A percentile compares a stretch with the other conserved stretches of the same genome.
These are phyloP conservation scores for Boletus sp. DNA, from an alignment of 768 basidiomycete species.

Conservation along the genomic window DNA sequence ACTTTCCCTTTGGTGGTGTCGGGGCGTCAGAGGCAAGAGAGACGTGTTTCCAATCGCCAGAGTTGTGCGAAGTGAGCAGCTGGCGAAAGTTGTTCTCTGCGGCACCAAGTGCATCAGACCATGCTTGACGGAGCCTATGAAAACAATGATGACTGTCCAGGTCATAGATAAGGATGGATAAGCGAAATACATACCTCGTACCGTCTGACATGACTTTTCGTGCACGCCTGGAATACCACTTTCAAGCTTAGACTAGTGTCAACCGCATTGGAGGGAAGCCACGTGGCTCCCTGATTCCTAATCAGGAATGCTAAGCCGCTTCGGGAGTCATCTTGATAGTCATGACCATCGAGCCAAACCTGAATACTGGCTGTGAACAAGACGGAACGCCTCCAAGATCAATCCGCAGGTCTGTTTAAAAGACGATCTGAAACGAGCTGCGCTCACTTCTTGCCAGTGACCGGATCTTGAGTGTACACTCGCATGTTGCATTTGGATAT, in stretches of 20 bases:
- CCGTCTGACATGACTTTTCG: slow-evolving; percentile 52
- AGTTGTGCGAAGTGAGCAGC: slow-evolving; percentile 67
- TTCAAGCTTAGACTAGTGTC: too few relatives aligned
- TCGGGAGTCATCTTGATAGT: background rate
- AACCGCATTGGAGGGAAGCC: background rate
- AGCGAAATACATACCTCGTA: slow-evolving; percentile 43
- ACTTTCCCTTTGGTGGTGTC: slow-evolving; percentile 60
- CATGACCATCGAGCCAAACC: slow-evolving; percentile 3
- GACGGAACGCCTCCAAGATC: background rate
- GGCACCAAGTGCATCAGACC: slow-evolving; percentile 71
- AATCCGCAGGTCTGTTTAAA: slow-evolving; percentile 7
- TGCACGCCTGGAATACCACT: background rate
- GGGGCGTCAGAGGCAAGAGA: slow-evolving; percentile 42
- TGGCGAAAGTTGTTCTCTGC: slow-evolving; percentile 79
- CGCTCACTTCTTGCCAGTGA: slow-evolving; percentile 29
- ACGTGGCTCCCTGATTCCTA: slow-evolving; percentile 4
- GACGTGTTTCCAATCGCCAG: slow-evolving; percentile 81
- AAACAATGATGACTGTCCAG: background rate
- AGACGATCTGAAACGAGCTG: background rate
- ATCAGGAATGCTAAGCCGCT: background rate
- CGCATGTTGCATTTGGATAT: slow-evolving; percentile 91
- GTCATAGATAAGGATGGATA: background rate
- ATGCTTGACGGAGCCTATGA: slow-evolving; percentile 76
- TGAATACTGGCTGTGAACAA: background rate
- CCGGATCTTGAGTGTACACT: slow-evolving; percentile 86